Base-by-base conservation (phyloP, 352 stramenopile species). In the Globisporangium cystogenes region DNA sequence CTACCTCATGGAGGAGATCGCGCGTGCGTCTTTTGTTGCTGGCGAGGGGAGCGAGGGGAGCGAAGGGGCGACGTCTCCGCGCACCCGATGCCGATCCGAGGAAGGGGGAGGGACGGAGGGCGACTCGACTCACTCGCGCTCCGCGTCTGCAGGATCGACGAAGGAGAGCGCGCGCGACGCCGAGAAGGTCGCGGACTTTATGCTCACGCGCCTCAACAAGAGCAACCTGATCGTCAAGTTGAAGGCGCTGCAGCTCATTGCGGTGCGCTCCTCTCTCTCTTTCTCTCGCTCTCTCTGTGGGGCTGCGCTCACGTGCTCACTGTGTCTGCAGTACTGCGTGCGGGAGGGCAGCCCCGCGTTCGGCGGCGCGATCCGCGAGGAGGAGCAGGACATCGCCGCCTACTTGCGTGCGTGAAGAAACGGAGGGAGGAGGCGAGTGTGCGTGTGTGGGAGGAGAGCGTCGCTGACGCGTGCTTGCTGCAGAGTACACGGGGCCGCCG, bases 1-100 rank as follows among this genome's bases (percentile, higher is more conserved):
- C 39, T 94, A 94, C 44, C 68, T 94, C 46, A 88, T 94, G 79
- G 77, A 90, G 58, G 74, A 94, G 60, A 91, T 92, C 41, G 73
- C 77, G 11, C 72, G 84, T 93, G 20, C 42, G 39, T 50, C 6
- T 15, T 29, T 48, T n/a, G 15, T 10, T 23, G 15, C n/a, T 31
- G 12, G 24, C 1, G 26, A 39, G 39, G 31, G 4, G n/a, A n/a
- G n/a, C n/a, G n/a, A n/a, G n/a, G n/a, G n/a, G n/a, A n/a, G n/a
- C n/a, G n/a, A 26, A 40, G 23, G 21, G 31, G 55, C 3, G 6
- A n/a, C 7, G 12, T 7, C 16, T 16, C n/a, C 14, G 45, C 7
- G 41, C 16, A 16, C 29, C 40, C 12, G 26, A 29, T 29, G 3
- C 26, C n/a, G n/a, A n/a, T n/a, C n/a, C n/a, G n/a, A n/a, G n/a